Conservation (phyloP, 306 rosid species). For the Corylus americana region DNA sequence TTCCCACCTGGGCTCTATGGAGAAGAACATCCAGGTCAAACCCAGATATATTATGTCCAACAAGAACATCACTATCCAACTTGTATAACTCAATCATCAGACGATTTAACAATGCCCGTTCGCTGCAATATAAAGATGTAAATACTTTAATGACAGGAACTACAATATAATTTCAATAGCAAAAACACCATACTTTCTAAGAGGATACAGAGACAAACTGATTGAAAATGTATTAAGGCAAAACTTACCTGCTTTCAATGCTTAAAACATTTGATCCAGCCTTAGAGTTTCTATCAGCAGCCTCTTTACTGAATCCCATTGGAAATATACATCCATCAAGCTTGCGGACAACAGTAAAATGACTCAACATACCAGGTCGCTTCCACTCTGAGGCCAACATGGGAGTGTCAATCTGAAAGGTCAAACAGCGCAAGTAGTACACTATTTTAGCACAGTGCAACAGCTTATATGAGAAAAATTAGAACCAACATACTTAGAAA, state of each 20-base stretch:
- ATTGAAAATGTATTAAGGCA: slow-evolving; percentile 14
- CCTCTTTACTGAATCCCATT: slow-evolving; percentile 74
- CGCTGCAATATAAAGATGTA: slow-evolving; percentile 60
- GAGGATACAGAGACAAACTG: slow-evolving; percentile 12
- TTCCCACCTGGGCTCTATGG: slow-evolving; percentile 85
- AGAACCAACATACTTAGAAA: not conserved
- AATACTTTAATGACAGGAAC: slow-evolving; percentile 33
- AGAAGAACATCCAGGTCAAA: slow-evolving; percentile 93
- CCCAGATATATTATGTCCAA: slow-evolving; percentile 97
- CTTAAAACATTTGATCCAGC: slow-evolving; percentile 74
- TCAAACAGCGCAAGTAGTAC: slow-evolving; percentile 35
- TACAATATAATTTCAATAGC: slow-evolving; percentile 19
- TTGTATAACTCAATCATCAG: slow-evolving; percentile 80
- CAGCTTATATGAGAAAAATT: not conserved
- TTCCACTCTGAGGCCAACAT: slow-evolving; percentile 93
- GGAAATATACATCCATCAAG: slow-evolving; percentile 91
- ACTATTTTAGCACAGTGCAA: slow-evolving; percentile 21
- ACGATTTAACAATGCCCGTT: slow-evolving; percentile 82
- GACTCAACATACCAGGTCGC: slow-evolving; percentile 77
- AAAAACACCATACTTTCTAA: not conserved
- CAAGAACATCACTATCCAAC: slow-evolving; percentile 86
- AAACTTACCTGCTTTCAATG: slow-evolving; percentile 74
- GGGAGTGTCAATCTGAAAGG: slow-evolving; percentile 85
- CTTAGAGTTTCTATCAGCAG: slow-evolving; percentile 63
- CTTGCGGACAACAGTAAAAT: slow-evolving; percentile 90